Conservation (phyloP, 2,329 filamentous ascomycete species). For the Sporothrix mexicana region DNA sequence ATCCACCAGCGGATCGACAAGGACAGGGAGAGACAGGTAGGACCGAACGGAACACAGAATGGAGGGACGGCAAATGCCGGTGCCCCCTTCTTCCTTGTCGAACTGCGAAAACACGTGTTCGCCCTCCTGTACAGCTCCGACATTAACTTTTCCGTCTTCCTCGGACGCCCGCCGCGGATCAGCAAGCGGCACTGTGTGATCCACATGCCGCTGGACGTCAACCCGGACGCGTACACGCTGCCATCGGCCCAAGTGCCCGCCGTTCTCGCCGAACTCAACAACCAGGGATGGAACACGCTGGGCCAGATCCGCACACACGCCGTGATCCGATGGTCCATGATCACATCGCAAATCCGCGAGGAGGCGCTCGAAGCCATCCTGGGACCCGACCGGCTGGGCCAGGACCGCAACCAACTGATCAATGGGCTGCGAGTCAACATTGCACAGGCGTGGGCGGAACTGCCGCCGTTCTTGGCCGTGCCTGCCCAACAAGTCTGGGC, state of each 20-base stretch:
- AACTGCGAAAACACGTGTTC: slow-evolving; percentile 33
- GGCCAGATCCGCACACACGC: slow-evolving; percentile 44
- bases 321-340: slow-evolving; percentile 33
- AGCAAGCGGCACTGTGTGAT: slow-evolving; percentile 60
- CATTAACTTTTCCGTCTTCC: slow-evolving; percentile 58
- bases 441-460: slow-evolving; percentile 24
- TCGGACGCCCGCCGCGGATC: slow-evolving; percentile 60
- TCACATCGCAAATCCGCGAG: slow-evolving; percentile 32
- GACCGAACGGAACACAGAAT: too few species aligned
- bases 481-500: slow-evolving; percentile 21
- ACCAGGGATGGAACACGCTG: slow-evolving; percentile 58
- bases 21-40: not conserved
- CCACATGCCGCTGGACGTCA: slow-evolving; percentile 60
- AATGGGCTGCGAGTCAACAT: slow-evolving; percentile 6
- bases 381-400: not conserved
- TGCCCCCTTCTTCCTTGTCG: slow-evolving; percentile 31
- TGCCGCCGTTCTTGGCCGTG: slow-evolving; percentile 25
- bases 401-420: not conserved
- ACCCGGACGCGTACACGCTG: slow-evolving; percentile 25
- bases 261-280: slow-evolving; percentile 47
- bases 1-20: slow-evolving; percentile 30
- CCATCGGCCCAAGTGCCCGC: slow-evolving; percentile 48
- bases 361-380: slow-evolving; percentile 29
- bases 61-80: too few species aligned
- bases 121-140: slow-evolving; percentile 46